Evolutionary conservation across 352 stramenopile genomes (phyloP), one percentile per base, ranked within the genome.

Genomic region (Saprolegnia parasitica): DNA sequence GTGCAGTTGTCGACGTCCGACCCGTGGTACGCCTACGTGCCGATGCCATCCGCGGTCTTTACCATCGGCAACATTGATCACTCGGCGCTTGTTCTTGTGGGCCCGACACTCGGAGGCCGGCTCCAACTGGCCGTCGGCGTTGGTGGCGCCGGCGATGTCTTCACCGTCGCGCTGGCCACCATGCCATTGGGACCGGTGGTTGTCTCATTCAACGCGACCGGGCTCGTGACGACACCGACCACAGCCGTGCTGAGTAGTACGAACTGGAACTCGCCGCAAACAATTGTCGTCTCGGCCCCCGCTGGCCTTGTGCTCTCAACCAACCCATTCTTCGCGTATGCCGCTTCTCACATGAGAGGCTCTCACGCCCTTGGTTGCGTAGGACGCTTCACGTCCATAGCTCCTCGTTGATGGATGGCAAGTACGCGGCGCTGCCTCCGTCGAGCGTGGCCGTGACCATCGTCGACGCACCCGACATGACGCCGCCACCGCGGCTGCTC

Each of bases 401-500:
- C 86, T 9, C 50, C 74, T 0, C 78, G 65, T 9, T 49, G 23
- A 4, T 78, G 86, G 58, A 50, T 42, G 4, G 29, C 80, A 2
- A n/a, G 42, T 89, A 87, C 32, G 65, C 49, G 1, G 29, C 26
- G 4, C 72, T 80, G 35, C 67, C 72, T 20, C 72, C 83, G 10
- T 35, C 40, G 0, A 45, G 67, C 11, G 39, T 85, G 13, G 75
- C 55, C 37, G 81, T 89, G 16, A 83, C 74, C 47, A 84, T 89
- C 21, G 77, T 86, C 0, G 80, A 89, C 52, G 87, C 80, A 1
- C 85, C 81, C 49, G 81, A 89, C 32, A 78, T 74, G 18, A 86
- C 80, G 20, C 80, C 81, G 2, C 77, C 81, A 52, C 81, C 81
- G 1, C 86, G 82, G 45, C 70, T 89, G 2, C 56, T 81, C 5